phyloP scores from a whole-genome alignment of 148 eudicot species.

The Linanthus parryae region DNA sequence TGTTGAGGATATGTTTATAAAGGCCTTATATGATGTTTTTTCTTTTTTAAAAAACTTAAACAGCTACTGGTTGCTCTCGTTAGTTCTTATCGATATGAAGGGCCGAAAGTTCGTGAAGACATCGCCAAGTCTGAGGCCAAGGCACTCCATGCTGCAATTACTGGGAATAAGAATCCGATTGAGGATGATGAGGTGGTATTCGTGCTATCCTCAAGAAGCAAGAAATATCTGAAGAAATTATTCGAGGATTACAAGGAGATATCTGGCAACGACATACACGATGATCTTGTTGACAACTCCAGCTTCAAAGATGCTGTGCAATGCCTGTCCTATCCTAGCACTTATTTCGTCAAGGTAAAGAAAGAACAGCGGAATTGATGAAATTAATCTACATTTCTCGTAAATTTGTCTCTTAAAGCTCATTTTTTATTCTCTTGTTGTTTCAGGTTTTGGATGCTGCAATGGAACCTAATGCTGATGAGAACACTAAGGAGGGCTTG shows the following conservation, averaged over 20 bases:
- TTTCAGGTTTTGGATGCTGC: constrained; percentile 56
- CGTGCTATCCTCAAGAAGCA: constrained; percentile 76
- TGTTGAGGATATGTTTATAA: no score
- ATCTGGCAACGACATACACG: constrained; percentile 33
- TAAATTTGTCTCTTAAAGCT: no score
- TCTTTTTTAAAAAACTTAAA: no score
- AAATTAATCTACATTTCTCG: no score
- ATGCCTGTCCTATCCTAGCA: constrained; percentile 49
- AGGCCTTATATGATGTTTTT: no score
- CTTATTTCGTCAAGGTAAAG: constrained; percentile 58
- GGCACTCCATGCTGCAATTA: constrained; percentile 39
- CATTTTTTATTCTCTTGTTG: no score
- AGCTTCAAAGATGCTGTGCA: constrained; percentile 40
- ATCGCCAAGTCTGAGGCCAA: constrained; percentile 73
- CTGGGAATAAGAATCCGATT: constrained; percentile 17
- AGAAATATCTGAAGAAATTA: constrained; percentile 49
- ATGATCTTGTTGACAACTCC: constrained; percentile 42
- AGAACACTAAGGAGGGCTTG: constrained; percentile 53
- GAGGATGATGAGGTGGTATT: constrained; percentile 60
- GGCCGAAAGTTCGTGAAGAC: constrained; percentile 47
- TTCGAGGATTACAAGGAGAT: constrained; percentile 63
- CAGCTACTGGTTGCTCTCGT: constrained; percentile 81
- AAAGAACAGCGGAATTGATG: no score
- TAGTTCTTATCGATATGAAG: constrained; percentile 88
- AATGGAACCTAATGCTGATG: constrained; percentile 39